Evolutionary conservation across 1,139 yeast species (phyloP).

Genomic region (Barnettozyma hawaiiensis): DNA sequence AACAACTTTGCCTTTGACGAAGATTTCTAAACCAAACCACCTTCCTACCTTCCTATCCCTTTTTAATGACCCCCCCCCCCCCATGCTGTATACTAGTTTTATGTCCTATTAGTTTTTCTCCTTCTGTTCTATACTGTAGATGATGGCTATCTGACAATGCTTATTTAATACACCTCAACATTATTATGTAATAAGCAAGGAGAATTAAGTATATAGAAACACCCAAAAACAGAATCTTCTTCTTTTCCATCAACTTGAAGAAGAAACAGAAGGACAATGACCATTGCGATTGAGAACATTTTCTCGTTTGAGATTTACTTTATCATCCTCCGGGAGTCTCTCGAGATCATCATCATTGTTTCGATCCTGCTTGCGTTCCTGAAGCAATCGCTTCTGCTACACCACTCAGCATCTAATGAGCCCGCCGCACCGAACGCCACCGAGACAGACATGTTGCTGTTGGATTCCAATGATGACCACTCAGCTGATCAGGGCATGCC

Average conservation of each 20-base stretch:
- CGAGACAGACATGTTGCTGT: slow-evolving; percentile 10
- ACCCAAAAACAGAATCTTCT: too few species aligned
- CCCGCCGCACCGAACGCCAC: slow-evolving; percentile 1
- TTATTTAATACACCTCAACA: too few species aligned
- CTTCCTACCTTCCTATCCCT: too few species aligned
- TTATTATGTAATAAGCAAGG: not conserved
- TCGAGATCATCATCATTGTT: slow-evolving; percentile 85
- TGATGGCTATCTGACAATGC: not conserved
- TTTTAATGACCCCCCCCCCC: slow-evolving; percentile 6
- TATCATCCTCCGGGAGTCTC: slow-evolving; percentile 82
- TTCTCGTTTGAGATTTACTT: slow-evolving; percentile 56
- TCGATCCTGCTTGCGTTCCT: slow-evolving; percentile 87
- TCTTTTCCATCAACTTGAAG: too few species aligned
- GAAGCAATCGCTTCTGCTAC: slow-evolving; percentile 49
- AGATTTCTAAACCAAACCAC: slow-evolving; percentile 41
- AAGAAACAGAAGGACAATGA: too few species aligned
- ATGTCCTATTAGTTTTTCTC: not conserved
- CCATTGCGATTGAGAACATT: slow-evolving; percentile 25
- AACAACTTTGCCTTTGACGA: slow-evolving; percentile 48
- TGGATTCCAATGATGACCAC: not conserved
- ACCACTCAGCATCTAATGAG: slow-evolving; percentile 19
- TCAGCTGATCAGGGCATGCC: not conserved
- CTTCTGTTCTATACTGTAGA: not conserved
- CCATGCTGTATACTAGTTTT: slow-evolving; percentile 2
- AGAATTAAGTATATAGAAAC: not conserved